Evolutionary conservation across 148 eudicot species (phyloP), one percentile per base, ranked within the genome.

Genomic region (Rheum nobile): DNA sequence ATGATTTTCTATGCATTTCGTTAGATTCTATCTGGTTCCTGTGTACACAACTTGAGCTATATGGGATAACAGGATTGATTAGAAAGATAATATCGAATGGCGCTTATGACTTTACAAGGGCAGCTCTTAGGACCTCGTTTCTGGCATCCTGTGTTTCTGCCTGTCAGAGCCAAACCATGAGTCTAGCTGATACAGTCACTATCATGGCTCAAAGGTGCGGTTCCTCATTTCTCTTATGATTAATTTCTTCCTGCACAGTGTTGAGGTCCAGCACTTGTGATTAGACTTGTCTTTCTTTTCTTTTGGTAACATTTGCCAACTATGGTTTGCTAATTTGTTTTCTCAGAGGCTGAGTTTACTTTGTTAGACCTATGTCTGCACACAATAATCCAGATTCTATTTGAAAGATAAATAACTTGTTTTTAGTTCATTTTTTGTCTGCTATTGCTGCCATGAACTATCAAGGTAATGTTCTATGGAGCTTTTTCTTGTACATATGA

Each of bases 91-190:
- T 90, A 54, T 83, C 81, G 41, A 85, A 81, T 77, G 98, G 98
- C 22, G 98, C 98, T 35, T 87, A 79, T 86, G 98, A 95, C 80
- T 95, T 95, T 81, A 91, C 97, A 13, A 83, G 98, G 83, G 97
- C 98, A 61, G 97, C 97, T 72, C 96, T 95, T 57, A 84, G 98
- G 81, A 95, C 98, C 75, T 90, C 98, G 12, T 95, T 95, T 83
- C 91, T 95, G 52, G 98, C 98, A 50, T 95, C 98, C 5, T 95
- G 97, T 81, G 98, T 95, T 48, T 95, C 97, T 67, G 98, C 98
- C 0, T 94, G 98, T 72, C 97, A 91, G 79, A 94, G 97, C 82
- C 91, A 91, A 80, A 91, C 97, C 12, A 88, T 90, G 93, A 88
- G 87, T 81, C 88, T 94, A 74, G 85, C 98, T 54, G 98, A 94